A percentile compares a stretch with the other conserved stretches of the same genome.
Evolutionary conservation across 2,329 filamentous ascomycete genomes (phyloP).

Genomic region (Epichloe sylvatica): DNA sequence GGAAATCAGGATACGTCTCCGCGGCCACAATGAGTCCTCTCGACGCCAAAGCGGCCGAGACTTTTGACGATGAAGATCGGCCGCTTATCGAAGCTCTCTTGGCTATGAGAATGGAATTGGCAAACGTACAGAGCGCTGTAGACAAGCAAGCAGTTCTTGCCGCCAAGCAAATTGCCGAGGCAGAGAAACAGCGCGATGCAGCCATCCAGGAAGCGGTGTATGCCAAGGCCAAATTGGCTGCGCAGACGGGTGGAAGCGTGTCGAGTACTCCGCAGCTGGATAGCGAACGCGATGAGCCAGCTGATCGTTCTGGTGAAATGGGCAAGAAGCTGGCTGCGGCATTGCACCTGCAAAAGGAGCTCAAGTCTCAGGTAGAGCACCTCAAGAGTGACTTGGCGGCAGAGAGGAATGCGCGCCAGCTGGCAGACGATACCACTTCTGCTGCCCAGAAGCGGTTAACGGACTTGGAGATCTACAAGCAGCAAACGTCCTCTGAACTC

Average conservation of each 20-base stretch:
- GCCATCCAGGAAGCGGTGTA: constrained; percentile 94
- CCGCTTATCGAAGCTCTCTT: constrained; percentile 85
- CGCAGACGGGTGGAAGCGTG: constrained; percentile 53
- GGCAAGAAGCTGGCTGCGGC: constrained; percentile 71
- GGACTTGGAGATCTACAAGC: constrained; percentile 72
- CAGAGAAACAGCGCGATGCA: constrained; percentile 85
- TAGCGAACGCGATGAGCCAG: constrained; percentile 46
- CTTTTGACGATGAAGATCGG: constrained; percentile 82
- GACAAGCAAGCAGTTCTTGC: constrained; percentile 77
- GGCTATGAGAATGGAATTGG: constrained; percentile 77
- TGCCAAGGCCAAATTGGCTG: constrained; percentile 82
- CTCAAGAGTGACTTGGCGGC: constrained; percentile 58
- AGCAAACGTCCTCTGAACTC: constrained; percentile 70
- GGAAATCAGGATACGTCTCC: constrained; percentile 74
- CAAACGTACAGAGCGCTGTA: constrained; percentile 78
- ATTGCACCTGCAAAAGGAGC: constrained; percentile 62
- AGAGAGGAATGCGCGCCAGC: constrained; percentile 64
- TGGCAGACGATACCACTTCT: constrained; percentile 78
- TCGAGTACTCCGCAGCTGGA: constrained; percentile 46
- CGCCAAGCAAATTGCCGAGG: constrained; percentile 79
- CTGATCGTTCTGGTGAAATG: constrained; percentile 48
- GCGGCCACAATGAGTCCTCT: constrained; percentile 58
- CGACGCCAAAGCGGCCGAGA: constrained; percentile 62
- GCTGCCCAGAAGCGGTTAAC: constrained; percentile 70
- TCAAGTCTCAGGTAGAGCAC: constrained; percentile 63